These are phyloP conservation scores for Trichomonas tenax DNA, from an alignment of 208 protist genomes.

Conservation along the genomic window DNA sequence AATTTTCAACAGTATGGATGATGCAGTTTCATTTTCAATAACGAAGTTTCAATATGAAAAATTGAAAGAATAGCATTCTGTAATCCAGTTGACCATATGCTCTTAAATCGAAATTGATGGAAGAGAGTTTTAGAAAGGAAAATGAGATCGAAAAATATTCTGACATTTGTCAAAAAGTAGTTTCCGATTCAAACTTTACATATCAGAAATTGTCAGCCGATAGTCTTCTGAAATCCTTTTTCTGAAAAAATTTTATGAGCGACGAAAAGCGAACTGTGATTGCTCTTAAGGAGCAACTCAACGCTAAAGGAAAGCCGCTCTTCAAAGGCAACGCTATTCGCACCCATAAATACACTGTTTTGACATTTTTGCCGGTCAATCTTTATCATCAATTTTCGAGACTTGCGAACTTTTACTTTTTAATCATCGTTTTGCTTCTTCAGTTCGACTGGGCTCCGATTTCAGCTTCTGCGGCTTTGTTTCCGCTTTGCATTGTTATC, in stretches of 20 bases:
- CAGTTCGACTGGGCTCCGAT: constrained; percentile 63
- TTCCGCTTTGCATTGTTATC: constrained; percentile 67
- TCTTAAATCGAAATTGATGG: no score
- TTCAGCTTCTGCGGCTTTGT: constrained; percentile 61
- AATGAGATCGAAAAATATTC: no score
- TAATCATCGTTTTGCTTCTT: constrained; percentile 24
- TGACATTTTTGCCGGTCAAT: constrained; percentile 69
- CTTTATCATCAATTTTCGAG: constrained; percentile 42
- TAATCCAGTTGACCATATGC: no score
- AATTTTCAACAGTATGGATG: no score
- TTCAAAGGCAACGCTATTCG: constrained; percentile 64
- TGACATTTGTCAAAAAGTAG: no score
- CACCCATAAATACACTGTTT: constrained; percentile 71
- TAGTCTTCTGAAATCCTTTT: neutral
- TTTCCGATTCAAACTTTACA: no score
- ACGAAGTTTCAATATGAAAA: no score
- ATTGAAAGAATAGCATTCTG: no score
- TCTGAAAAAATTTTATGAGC: neutral
- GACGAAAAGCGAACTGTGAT: neutral
- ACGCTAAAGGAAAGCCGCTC: neutral
- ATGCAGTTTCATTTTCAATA: no score
- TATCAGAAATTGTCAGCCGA: no score
- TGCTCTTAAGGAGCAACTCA: neutral
- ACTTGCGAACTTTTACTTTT: constrained; percentile 34
- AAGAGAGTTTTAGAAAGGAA: no score